Conservation (phyloP, 129 eudicot species). For the Artemisia annua region DNA sequence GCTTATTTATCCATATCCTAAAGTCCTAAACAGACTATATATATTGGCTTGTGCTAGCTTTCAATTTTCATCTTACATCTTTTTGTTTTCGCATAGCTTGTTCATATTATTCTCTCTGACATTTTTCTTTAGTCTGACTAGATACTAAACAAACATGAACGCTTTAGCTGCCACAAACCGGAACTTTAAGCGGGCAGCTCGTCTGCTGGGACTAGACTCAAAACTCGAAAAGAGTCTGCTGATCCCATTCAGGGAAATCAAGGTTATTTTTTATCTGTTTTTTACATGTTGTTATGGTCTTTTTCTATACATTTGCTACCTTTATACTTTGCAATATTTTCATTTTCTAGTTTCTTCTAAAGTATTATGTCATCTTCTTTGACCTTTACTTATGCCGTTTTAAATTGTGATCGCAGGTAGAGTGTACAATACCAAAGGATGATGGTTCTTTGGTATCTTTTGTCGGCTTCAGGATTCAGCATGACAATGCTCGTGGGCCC, state of each 20-base stretch:
- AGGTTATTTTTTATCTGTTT: conserved; percentile 46
- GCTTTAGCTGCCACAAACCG: conserved; percentile 98
- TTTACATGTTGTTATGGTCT: background rate
- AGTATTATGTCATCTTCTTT: too few species aligned
- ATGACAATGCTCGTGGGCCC: conserved; percentile 98
- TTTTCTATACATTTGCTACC: background rate
- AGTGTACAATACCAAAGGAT: conserved; percentile 96
- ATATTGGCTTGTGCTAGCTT: conserved; percentile 8
- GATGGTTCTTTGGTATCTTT: conserved; percentile 85
- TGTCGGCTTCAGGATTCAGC: conserved; percentile 93
- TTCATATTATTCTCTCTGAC: conserved; percentile 1
- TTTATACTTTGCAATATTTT: background rate
- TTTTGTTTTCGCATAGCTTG: background rate
- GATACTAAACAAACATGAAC: conserved; percentile 53
- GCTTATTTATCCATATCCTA: background rate
- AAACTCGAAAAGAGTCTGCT: conserved; percentile 94
- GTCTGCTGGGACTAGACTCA: conserved; percentile 86
- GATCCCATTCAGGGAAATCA: conserved; percentile 97
- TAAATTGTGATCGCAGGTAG: conserved; percentile 57
- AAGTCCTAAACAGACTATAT: conserved; percentile 3
- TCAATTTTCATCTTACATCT: conserved; percentile 21
- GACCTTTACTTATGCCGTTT: conserved; percentile 20
- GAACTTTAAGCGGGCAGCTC: conserved; percentile 85
- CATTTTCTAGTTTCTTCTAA: too few species aligned
- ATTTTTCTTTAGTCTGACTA: conserved; percentile 21